Evolutionary conservation across 768 basidiomycete genomes (phyloP).

Genomic region (Mycena leptocephala): DNA sequence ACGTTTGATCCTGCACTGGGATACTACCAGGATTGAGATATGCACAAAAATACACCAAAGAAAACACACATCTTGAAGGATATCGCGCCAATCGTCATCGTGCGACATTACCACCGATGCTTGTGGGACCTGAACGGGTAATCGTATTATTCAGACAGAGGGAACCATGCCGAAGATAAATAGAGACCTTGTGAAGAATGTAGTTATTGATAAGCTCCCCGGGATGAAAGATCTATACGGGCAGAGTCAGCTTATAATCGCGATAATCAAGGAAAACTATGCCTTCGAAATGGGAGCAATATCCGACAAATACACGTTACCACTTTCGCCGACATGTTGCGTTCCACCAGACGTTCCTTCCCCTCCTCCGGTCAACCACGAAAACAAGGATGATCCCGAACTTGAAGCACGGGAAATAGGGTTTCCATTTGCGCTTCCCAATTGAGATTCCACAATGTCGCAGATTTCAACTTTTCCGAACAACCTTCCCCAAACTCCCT

Average conservation of each 20-base stretch:
- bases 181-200: not conserved
- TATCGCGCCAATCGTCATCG: constrained; percentile 2
- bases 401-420: not conserved
- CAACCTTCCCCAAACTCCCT: no score
- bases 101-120: not conserved
- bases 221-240: not conserved
- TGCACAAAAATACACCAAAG: not conserved
- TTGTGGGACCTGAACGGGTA: not conserved
- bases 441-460: no score
- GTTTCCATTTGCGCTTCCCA: not conserved
- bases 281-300: not conserved
- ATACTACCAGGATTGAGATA: not conserved
- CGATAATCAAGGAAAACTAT: no score
- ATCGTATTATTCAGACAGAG: not conserved
- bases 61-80: not conserved
- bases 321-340: not conserved
- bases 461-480: no score
- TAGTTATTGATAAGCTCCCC: not conserved
- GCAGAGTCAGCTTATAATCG: no score
- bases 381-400: no score
- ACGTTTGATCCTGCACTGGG: not conserved
- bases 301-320: not conserved
- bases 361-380: no score
- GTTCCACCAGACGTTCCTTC: not conserved
- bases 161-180: not conserved